Evolutionary conservation across 1,284 basidiomycete genomes (phyloP).

Genomic region (Ustilago shanxiensis): DNA sequence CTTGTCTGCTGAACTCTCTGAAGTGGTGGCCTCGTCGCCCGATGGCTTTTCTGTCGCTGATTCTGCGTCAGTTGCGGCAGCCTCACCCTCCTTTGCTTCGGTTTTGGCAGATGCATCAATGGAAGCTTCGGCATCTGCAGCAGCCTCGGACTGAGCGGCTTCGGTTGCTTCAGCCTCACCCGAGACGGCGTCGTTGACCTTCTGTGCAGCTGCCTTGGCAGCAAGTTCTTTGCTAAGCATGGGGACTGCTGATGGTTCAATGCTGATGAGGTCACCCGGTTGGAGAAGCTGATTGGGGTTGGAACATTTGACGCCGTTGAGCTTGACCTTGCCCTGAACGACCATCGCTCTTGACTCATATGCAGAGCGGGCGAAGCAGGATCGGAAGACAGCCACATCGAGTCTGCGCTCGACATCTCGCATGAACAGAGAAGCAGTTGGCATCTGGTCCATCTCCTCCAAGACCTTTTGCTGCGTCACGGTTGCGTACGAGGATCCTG

Average conservation of each 20-base stretch:
- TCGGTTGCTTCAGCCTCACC: constrained; percentile 51
- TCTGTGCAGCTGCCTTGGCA: constrained; percentile 46
- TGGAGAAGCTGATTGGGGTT: constrained; percentile 90
- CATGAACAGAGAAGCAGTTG: constrained; percentile 63
- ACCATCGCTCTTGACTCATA: constrained; percentile 90
- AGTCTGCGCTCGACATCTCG: constrained; percentile 85
- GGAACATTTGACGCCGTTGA: constrained; percentile 87
- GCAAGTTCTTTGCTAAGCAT: constrained; percentile 72
- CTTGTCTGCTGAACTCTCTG: constrained; percentile 6
- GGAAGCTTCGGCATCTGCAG: constrained; percentile 1
- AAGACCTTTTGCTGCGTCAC: constrained; percentile 41
- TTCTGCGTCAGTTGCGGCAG: constrained; percentile 3
- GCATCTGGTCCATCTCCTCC: constrained; percentile 56
- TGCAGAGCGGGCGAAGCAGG: constrained; percentile 89
- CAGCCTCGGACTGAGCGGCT: constrained; percentile 19
- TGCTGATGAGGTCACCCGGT: constrained; percentile 92
- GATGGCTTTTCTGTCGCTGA: neutral
- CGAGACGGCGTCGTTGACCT: constrained; percentile 40
- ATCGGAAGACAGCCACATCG: constrained; percentile 91
- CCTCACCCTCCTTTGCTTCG: constrained; percentile 18
- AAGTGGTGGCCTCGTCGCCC: constrained; percentile 7
- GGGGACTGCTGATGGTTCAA: constrained; percentile 84
- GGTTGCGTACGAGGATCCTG: constrained; percentile 15
- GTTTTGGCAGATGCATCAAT: neutral
- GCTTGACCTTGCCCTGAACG: constrained; percentile 85